Evolutionary conservation across 768 basidiomycete genomes (phyloP).

Genomic region (Amanita molliuscula): DNA sequence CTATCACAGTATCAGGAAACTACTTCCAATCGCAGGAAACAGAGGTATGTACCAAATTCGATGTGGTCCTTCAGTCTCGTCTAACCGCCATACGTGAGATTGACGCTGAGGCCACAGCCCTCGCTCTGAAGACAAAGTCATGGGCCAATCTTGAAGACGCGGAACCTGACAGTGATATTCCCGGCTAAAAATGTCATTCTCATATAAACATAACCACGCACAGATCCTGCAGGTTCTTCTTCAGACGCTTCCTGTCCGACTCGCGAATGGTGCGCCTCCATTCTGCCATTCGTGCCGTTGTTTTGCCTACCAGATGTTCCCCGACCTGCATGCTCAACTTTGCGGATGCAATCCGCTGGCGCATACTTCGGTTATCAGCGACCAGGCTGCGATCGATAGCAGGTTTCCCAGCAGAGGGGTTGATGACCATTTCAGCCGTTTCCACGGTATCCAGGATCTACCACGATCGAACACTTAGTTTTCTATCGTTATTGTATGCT

Average conservation of each 20-base stretch:
- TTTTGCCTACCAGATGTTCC: slow-evolving; percentile 53
- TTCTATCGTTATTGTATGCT: background rate
- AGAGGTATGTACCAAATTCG: slow-evolving; percentile 55
- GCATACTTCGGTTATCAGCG: slow-evolving; percentile 38
- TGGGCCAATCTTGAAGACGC: slow-evolving; percentile 48
- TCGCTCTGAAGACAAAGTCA: slow-evolving; percentile 59
- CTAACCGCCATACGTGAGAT: slow-evolving; percentile 59
- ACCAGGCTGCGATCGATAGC: slow-evolving; percentile 45
- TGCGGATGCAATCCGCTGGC: slow-evolving; percentile 43
- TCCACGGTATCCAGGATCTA: slow-evolving; percentile 53
- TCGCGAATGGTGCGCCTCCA: slow-evolving; percentile 63
- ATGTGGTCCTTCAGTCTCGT: slow-evolving; percentile 88
- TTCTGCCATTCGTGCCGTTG: slow-evolving; percentile 50
- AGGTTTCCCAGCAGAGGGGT: slow-evolving; percentile 36
- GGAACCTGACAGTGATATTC: slow-evolving; percentile 68
- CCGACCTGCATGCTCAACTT: slow-evolving; percentile 55
- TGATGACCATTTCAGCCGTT: slow-evolving; percentile 39
- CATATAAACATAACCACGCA: slow-evolving; percentile 21
- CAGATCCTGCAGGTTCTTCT: slow-evolving; percentile 69
- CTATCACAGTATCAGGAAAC: slow-evolving; percentile 23
- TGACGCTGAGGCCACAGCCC: slow-evolving; percentile 69
- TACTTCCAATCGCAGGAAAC: background rate
- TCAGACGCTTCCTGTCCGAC: slow-evolving; percentile 62
- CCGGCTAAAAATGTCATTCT: slow-evolving; percentile 35
- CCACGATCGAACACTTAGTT: slow-evolving; percentile 3